Conservation (phyloP, 176 grass and related monocot species). For the Ananas comosus region DNA sequence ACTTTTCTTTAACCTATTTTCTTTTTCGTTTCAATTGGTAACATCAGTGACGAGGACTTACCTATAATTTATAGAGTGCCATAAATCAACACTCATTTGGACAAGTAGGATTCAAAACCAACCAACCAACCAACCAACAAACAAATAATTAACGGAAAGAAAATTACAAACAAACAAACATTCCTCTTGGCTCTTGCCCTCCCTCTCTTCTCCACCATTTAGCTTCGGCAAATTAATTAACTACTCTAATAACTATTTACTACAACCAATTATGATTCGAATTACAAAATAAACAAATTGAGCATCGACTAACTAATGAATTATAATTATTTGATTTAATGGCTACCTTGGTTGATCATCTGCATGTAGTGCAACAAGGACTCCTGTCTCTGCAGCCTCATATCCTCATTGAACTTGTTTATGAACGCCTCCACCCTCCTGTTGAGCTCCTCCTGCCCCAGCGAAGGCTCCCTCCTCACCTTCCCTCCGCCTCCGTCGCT, state of each 20-base stretch:
- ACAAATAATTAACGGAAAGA: not conserved
- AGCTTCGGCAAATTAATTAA: not conserved
- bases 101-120: too few species aligned
- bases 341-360: constrained; percentile 47
- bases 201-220: not conserved
- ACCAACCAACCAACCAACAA: not conserved
- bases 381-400: constrained; percentile 86
- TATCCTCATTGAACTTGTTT: constrained; percentile 97
- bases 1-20: too few species aligned
- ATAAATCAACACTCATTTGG: too few species aligned
- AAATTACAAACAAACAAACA: not conserved
- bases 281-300: too few species aligned
- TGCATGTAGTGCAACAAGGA: constrained; percentile 82
- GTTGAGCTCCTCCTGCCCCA: constrained; percentile 91
- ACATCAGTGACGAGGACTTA: too few species aligned
- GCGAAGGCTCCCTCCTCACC: constrained; percentile 63
- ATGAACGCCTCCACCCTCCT: constrained; percentile 90
- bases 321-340: not conserved
- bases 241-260: too few species aligned
- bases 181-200: not conserved
- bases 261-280: too few species aligned
- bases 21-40: too few species aligned
- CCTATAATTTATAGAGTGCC: too few species aligned
- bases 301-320: not conserved
- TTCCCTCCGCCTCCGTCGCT: constrained; percentile 4